A percentile compares a stretch with the other conserved stretches of the same genome.
Conservation (phyloP, 805 yeast genomes). For the Saccharomycopsis synnaedendra region DNA sequence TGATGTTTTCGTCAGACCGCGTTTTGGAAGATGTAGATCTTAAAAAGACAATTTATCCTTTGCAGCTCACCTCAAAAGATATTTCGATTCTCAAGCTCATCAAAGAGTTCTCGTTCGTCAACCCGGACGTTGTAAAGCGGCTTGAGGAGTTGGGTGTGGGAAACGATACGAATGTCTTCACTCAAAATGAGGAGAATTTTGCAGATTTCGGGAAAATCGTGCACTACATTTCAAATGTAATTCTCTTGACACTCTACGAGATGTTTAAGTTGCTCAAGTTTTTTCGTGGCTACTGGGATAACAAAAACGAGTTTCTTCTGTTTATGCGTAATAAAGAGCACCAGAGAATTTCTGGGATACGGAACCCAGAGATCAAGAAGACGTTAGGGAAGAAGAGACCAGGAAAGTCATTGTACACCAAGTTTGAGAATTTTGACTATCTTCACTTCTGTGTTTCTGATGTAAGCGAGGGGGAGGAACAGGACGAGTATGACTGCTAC, state of each 20-base stretch:
- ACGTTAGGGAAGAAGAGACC: background rate
- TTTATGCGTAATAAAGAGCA: constrained; percentile 9
- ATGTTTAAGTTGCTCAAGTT: constrained; percentile 12
- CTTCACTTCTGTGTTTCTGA: constrained; percentile 14
- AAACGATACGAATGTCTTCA: background rate
- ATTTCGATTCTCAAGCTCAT: constrained; percentile 1
- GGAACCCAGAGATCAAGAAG: background rate
- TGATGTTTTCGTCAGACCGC: background rate
- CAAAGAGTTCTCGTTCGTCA: constrained; percentile 7
- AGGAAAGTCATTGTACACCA: background rate
- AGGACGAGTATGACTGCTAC: constrained; percentile 7
- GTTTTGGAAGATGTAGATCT: background rate
- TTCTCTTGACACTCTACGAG: constrained; percentile 12
- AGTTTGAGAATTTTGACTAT: constrained; percentile 12
- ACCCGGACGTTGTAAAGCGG: constrained; percentile 1
- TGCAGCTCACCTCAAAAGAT: constrained; percentile 7
- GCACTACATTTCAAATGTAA: constrained; percentile 6
- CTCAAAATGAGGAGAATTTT: constrained; percentile 4
- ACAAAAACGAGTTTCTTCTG: constrained; percentile 11
- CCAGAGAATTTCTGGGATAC: constrained; percentile 1
- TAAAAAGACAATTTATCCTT: constrained; percentile 1
- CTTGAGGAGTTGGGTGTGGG: background rate
- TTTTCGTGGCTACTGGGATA: constrained; percentile 14
- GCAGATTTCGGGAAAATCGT: background rate
- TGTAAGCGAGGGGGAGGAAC: constrained; percentile 3